Base-by-base conservation (phyloP, 2,329 filamentous ascomycete genomes). In the Curvularia hawaiiensis region DNA sequence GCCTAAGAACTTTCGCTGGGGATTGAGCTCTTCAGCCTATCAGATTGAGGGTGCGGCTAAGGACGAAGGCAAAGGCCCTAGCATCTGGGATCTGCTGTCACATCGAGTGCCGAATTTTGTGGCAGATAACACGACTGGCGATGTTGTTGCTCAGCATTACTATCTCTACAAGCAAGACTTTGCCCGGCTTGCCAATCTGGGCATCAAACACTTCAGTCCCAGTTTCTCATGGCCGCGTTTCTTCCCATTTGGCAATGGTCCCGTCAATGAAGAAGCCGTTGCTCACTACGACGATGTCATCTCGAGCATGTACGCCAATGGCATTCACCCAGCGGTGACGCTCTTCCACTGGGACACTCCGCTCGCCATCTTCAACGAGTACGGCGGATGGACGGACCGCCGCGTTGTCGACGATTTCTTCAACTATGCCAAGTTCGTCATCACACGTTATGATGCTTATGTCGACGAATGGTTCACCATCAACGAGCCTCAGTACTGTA, bases 401-500 rank as follows among this genome's bases (percentile, higher is more conserved):
- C 71, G 77, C 18, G 76, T 78, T 38, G 71, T 79, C 3, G 77
- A 79, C 49, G 72, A 79, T 59, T 79, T 74, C 62, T 73, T 79
- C 66, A 70, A 78, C 60, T 79, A 79, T 50, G 77, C 77, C 22
- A 79, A 79, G 58, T 79, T 78, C 49, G 68, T 79, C 47, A 79
- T 79, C 28, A 65, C 66, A 7, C 68, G 77, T 4, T 79, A 79
- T 49, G 77, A 79, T 52, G 64, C 69, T 10, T 74, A 75, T 50
- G 77, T 79, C 4, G 74, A 75, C 26, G 70, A 75, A 18, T 79
- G 75, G 76, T 78, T 76, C 56, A 77, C 77, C 0, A 75, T 79
- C 62, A 78, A 78, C 56, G 74, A 77, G 63, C 75, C 78, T 2
- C 77, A 80, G 62, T 79, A 80, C 67, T 81, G 79, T 57, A 79